Evolutionary conservation across 257 asterid species (phyloP), one percentile per base, ranked within the genome.

Genomic region (Parsonsia alboflavescens): DNA sequence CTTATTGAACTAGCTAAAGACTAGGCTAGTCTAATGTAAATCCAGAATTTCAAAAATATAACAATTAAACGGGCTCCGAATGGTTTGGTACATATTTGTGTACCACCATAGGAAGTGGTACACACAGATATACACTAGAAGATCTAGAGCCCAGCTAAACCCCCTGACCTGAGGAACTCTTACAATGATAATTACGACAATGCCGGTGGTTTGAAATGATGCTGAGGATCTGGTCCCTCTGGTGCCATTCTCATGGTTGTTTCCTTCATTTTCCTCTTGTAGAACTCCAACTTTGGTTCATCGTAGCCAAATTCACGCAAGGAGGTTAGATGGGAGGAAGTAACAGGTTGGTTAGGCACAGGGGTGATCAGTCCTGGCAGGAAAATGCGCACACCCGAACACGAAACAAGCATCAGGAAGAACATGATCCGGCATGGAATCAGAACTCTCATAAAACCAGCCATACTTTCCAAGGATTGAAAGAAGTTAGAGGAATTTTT

Each of bases 201-300:
- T 74, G 64, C 39, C 49, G 77, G 52, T 61, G 77, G n/a, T 71
- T 62, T 0, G 86, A n/a, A 67, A n/a, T 42, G 54, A 67, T 67
- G 71, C 0, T 41, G 28, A 67, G 71, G 50, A 67, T 42, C 71
- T 36, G 54, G 71, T 21, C 71, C 71, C 3, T 6, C 10, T 41
- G 71, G 91, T 11, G 89, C 82, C 5, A 12, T 70, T 73, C 90
- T 84, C 78, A 28, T 81, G 1, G 84, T 80, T 17, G 76, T 78
- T 42, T 77, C 30, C 77, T 10, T 39, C 56, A 77, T 76, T 19
- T 83, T 83, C 62, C 85, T 83, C 39, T 76, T 84, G 69, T 83
- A 82, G 30, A 72, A 76, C 82, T 81, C 81, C 78, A 86, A 67
- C 4, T 77, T 78, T 6, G 76, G 2, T 46, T 82, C 86, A 42